Evolutionary conservation across 345 rosid species (phyloP), one percentile per base, ranked within the genome.

Genomic region (Rubroshorea leprosula): DNA sequence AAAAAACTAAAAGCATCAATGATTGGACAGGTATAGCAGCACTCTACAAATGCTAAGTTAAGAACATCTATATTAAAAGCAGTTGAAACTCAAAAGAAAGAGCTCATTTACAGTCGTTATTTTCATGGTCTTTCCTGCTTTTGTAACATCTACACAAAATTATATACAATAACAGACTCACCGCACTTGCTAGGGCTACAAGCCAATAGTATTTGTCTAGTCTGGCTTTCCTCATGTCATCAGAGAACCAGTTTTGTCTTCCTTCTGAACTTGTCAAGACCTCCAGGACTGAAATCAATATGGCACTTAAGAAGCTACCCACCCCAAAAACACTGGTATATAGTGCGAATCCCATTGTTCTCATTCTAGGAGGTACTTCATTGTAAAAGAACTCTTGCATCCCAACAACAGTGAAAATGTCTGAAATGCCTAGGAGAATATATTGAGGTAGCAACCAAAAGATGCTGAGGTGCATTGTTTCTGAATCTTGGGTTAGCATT

Each of bases 381-480:
- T 76, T 74, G 68, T 92, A 92, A 63, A 92, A 92, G 68, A 89
- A 92, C 77, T 92, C 99, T 67, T 86, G 96, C 96, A 89, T 86
- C 5, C 97, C 96, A 14, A 92, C 91, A 10, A 89, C 96, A 0
- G 99, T 93, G 68, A 93, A 93, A 18, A 93, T 81, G 61, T 93
- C 99, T 9, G 97, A 78, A 23, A 86, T 73, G 3, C 99, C 99
- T 23, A 93, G 18, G 5, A 93, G 63, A 43, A 89, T 73, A 77
- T 93, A 93, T 27, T 93, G 99, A 0, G 99, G 97, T 5, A 93
- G 67, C 64, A 93, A 38, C 85, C 95, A 89, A 21, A 86, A 79
- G 56, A 93, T 93, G 80, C 87, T 86, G n/a, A 84, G 51, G 0
- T 80, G 76, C 21, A 77, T 79, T 0, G 66, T 45, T 5, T 75